Conservation (phyloP, 1,284 basidiomycete species). For the Cryptococcus sp. region DNA sequence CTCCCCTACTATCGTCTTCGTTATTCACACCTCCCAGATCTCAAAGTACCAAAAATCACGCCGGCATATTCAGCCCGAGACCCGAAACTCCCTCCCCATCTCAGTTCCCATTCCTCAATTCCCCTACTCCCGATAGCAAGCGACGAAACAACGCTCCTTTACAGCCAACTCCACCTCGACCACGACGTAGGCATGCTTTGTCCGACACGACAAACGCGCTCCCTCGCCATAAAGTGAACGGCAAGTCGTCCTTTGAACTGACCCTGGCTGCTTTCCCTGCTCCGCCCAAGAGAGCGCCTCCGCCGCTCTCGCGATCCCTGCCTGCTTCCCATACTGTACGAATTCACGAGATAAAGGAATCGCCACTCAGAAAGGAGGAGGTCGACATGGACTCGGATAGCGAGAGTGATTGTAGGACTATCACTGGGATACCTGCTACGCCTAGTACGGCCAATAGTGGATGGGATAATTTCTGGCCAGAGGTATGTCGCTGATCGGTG, state of each 20-base stretch:
- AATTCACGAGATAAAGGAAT: neutral
- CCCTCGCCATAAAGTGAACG: no score
- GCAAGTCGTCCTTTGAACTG: neutral
- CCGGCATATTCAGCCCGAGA: neutral
- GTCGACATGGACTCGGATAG: neutral
- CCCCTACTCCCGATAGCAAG: neutral
- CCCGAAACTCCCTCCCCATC: neutral
- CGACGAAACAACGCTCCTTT: neutral
- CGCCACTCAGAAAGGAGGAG: neutral
- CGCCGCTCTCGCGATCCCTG: neutral
- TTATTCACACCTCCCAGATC: no score
- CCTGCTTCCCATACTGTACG: neutral
- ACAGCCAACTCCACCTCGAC: neutral
- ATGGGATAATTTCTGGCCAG: slow-evolving; percentile 5
- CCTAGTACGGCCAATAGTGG: neutral
- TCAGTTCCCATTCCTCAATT: neutral
- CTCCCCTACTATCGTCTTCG: no score
- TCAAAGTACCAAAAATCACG: no score
- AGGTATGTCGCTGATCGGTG: neutral
- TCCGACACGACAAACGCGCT: no score
- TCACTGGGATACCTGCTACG: neutral
- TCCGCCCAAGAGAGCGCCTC: neutral
- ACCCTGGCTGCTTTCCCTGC: neutral
- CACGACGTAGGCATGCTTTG: neutral
- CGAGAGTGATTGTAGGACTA: neutral